phyloP scores from a whole-genome alignment of 768 basidiomycete species.

The Mycena epipterygia region DNA sequence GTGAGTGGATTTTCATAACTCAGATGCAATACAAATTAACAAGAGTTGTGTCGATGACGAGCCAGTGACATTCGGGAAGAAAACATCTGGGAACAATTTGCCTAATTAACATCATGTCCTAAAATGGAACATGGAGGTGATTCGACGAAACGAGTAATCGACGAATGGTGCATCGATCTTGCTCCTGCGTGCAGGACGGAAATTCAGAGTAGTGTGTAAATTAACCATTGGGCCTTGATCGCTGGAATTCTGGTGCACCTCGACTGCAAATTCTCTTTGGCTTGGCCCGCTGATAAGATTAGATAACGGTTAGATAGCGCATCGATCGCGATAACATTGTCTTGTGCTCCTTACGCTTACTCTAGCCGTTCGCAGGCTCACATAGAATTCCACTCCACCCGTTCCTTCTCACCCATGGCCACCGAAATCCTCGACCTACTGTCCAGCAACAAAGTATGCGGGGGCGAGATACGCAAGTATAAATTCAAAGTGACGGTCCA shows the following conservation, averaged over 20 bases:
- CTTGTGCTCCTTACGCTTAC: slow-evolving; percentile 17
- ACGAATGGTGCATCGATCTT: background rate
- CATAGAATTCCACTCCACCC: no score
- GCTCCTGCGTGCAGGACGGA: no score
- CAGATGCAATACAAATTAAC: no score
- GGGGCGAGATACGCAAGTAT: slow-evolving; percentile 85
- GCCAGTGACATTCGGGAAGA: no score
- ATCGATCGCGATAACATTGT: background rate
- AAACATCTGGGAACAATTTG: no score
- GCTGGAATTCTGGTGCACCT: no score
- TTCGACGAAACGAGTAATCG: background rate
- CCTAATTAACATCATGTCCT: background rate
- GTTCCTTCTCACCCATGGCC: background rate
- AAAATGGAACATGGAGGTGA: background rate
- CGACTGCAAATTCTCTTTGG: no score
- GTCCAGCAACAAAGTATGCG: slow-evolving; percentile 65
- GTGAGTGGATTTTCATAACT: no score
- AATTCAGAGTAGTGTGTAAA: no score
- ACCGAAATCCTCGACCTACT: slow-evolving; percentile 24
- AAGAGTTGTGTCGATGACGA: no score
- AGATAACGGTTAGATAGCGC: background rate
- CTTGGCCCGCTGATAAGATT: background rate
- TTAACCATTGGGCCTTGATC: background rate
- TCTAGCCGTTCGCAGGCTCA: no score
- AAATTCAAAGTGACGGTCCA: slow-evolving; percentile 76